Evolutionary conservation across 1,284 basidiomycete genomes (phyloP).

Genomic region (Lignosus rhinocerotis): DNA sequence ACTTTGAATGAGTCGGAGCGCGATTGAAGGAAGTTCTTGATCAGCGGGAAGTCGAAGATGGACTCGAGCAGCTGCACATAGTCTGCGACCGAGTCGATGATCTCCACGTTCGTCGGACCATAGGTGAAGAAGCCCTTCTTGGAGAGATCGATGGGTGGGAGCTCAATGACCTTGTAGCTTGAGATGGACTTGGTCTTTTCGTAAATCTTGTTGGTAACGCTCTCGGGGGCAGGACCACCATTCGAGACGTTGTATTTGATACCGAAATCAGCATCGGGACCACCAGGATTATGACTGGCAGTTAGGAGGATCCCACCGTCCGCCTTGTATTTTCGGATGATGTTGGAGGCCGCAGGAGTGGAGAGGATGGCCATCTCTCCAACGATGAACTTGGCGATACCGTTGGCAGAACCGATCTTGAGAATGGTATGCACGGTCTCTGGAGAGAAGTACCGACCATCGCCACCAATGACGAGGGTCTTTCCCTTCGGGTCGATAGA

Average conservation of each 20-base stretch:
- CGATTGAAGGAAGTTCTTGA: conserved; percentile 85
- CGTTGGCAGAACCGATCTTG: conserved; percentile 89
- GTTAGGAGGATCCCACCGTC: conserved; percentile 97
- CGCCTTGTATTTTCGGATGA: conserved; percentile 95
- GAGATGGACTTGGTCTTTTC: conserved; percentile 87
- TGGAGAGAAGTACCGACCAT: conserved; percentile 92
- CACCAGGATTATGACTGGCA: conserved; percentile 98
- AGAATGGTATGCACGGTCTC: conserved; percentile 92
- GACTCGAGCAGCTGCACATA: conserved; percentile 83
- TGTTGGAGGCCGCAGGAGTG: conserved; percentile 94
- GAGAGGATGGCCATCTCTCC: conserved; percentile 92
- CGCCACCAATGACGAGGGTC: conserved; percentile 95
- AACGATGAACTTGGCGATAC: conserved; percentile 86
- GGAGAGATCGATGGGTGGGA: conserved; percentile 68
- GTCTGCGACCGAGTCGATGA: conserved; percentile 94
- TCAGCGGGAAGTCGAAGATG: conserved; percentile 95
- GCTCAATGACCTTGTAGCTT: conserved; percentile 85
- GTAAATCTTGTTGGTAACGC: conserved; percentile 92
- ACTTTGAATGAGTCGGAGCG: conserved; percentile 76
- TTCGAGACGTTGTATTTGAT: conserved; percentile 99
- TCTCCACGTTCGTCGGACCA: conserved; percentile 83
- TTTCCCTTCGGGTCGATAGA: conserved; percentile 83
- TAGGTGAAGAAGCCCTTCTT: conserved; percentile 81
- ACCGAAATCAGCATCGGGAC: conserved; percentile 96
- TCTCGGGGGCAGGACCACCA: conserved; percentile 95